These are phyloP conservation scores for Chaetomium fimeti DNA, from an alignment of 495 filamentous ascomycete species.

Conservation along the genomic window DNA sequence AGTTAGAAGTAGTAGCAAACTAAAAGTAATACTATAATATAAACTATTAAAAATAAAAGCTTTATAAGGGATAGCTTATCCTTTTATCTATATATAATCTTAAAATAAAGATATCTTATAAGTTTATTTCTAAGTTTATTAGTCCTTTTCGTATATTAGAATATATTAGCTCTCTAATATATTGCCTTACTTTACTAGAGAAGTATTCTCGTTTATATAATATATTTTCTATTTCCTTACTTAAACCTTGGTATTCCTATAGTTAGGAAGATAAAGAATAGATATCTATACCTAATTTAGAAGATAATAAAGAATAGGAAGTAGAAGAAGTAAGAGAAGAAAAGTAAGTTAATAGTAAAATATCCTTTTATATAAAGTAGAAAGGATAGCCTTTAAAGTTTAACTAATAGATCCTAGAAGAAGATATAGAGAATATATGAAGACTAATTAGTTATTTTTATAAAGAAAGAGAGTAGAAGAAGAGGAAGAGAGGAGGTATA, in stretches of 20 bases:
- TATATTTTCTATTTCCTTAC: not conserved
- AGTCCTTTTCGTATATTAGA: not conserved
- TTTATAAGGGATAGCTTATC: too few species aligned
- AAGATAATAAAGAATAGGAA: slow-evolving; percentile 1
- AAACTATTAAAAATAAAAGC: not conserved
- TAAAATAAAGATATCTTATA: not conserved
- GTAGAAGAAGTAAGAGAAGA: not conserved
- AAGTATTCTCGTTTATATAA: not conserved
- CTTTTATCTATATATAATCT: too few species aligned
- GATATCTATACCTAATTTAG: not conserved
- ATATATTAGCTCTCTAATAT: not conserved
- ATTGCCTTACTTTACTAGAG: not conserved
- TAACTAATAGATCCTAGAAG: too few species aligned
- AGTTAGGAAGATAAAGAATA: not conserved
- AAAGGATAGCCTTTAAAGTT: too few species aligned
- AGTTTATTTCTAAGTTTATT: not conserved
- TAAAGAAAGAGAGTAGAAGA: too few species aligned
- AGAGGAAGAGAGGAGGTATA: too few species aligned
- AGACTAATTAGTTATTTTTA: too few species aligned
- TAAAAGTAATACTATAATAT: not conserved
- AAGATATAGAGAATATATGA: too few species aligned
- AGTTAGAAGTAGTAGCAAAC: not conserved
- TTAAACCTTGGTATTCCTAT: not conserved
- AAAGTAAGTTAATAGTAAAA: not conserved
- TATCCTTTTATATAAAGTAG: not conserved